Evolutionary conservation across 2,329 filamentous ascomycete genomes (phyloP), one percentile per base, ranked within the genome.

Genomic region (Colletotrichum melonis): DNA sequence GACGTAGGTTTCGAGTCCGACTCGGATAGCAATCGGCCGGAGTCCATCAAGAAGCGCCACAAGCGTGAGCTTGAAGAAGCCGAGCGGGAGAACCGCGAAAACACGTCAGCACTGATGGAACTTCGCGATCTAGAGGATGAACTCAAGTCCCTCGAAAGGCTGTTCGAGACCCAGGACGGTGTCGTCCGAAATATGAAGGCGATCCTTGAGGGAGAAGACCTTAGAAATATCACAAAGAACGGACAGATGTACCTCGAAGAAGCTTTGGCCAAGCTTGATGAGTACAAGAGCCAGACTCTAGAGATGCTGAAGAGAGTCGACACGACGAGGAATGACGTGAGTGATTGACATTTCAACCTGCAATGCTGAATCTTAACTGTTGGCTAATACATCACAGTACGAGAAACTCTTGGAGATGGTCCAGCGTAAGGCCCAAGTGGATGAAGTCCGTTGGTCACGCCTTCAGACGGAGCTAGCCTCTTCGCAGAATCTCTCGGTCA

Each of bases 331-430:
- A 89, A 88, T 58, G 90, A 91, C n/a, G 72, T 72, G n/a, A 56
- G 71, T 58, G 8, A 0, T 16, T 7, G 16, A 0, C 12, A 16
- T 11, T 1, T 12, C n/a, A 16, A 38, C 12, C 8, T 62, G 9
- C 28, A 9, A 4, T 7, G 1, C 16, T 42, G 35, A 6, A 0
- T 42, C 14, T 6, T 5, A 4, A 19, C 2, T 1, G 12, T 7
- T 0, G n/a, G 8, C 60, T 66, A 0, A 66, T 14, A 16, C 0
- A 0, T 6, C 22, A 8, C 24, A 74, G 74, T 92, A 91, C 75
- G 90, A 92, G 76, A 91, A 91, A 75, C 85, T 92, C 5, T 87
- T 92, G 14, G 90, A 92, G 79, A 91, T 92, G 86, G 90, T 91
- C 54, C 90, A 92, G 78, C 89, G 91, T 19, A 90, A 92, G 76